Base-by-base conservation (phyloP, 2,329 filamentous ascomycete genomes). In the Penicillium freii region DNA sequence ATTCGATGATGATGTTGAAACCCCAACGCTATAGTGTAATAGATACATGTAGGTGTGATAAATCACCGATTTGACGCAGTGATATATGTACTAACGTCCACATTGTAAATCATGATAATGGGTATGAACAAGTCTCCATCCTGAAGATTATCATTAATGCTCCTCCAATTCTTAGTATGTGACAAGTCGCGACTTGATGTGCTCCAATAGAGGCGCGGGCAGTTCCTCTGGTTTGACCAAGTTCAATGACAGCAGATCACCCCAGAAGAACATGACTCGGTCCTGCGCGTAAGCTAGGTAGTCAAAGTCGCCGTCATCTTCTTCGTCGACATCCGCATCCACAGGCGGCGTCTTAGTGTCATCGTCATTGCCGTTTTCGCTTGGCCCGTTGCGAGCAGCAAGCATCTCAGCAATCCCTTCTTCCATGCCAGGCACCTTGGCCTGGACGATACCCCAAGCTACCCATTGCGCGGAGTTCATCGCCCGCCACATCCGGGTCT, bases 361-460 rank as follows among this genome's bases (percentile, higher is more conserved):
- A n/a, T 64, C 54, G 7, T 40, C 48, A 13, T 66, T 51, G 25
- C 55, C 50, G 13, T 68, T 40, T 60, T 65, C 27, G 62, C 59
- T 13, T 54, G 62, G 23, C 36, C 57, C 40, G 54, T 62, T 50
- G 50, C 47, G 49, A 23, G 61, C 51, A 29, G 58, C 64, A 10
- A 43, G 31, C 58, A 64, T 60, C 45, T 61, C 58, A 9, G 60
- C 54, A 43, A 73, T 66, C 11, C 71, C 75, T 56, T 75, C 74
- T 51, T 88, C 84, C 71, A 93, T 80, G 0, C 87, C 90, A 0
- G 90, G 87, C 1, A 96, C 82, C 71, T 94, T 92, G 47, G 94
- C 93, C 76, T 99, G 94, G 51, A 99, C 89, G 60, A 97, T 91
- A 25, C 94, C 94, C 94, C 94, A 99, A 1, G 92, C 90, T 25